Evolutionary conservation across 23 red algal species (phyloP).

Genomic region (Chondrus crispus): DNA sequence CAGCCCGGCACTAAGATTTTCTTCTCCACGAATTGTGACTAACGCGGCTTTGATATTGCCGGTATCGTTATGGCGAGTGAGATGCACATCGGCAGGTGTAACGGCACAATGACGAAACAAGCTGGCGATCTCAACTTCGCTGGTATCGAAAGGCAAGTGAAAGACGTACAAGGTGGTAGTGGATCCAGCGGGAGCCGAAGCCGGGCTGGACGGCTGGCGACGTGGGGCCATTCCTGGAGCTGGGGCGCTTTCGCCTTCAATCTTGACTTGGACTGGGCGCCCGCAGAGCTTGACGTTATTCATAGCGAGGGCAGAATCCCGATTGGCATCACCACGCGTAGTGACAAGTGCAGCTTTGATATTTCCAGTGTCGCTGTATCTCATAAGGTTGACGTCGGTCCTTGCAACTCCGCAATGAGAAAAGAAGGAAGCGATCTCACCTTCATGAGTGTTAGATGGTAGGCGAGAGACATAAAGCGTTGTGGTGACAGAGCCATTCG

Average conservation of each 20-base stretch:
- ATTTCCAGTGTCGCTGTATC: constrained; percentile 36
- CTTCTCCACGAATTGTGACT: constrained; percentile 17
- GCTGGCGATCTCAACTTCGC: not conserved
- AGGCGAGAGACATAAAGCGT: constrained; percentile 36
- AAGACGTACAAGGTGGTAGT: not conserved
- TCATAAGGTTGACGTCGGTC: constrained; percentile 18
- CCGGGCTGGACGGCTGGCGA: not conserved
- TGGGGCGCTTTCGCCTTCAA: constrained; percentile 26
- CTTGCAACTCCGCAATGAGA: not conserved
- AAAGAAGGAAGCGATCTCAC: constrained; percentile 39
- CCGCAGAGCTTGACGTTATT: constrained; percentile 29
- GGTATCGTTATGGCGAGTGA: constrained; percentile 2
- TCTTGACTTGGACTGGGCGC: constrained; percentile 29
- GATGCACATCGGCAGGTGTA: not conserved
- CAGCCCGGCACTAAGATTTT: not conserved
- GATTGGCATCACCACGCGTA: not conserved
- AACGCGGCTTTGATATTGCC: constrained; percentile 34
- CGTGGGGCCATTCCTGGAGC: not conserved
- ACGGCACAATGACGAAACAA: not conserved
- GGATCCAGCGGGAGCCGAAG: not conserved
- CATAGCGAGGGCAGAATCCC: constrained; percentile 6
- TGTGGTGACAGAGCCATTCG: not conserved
- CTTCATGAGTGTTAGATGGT: constrained; percentile 11
- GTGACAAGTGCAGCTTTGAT: constrained; percentile 46
- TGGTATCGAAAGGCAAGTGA: not conserved